phyloP scores from a whole-genome alignment of 2,329 filamentous ascomycete genomes.

The Penicillium sp. region DNA sequence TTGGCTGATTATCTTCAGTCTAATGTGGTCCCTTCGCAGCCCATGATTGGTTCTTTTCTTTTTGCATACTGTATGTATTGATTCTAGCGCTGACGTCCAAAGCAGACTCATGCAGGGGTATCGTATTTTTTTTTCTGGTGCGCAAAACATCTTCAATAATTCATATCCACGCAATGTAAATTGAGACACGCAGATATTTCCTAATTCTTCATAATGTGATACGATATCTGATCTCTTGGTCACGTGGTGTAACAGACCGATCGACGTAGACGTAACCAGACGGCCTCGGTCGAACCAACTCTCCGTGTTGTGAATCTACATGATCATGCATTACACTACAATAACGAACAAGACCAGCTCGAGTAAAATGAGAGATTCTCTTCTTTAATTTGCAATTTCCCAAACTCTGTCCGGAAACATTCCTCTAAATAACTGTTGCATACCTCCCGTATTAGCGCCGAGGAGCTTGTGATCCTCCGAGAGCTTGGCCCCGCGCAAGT shows the following conservation, averaged over 20 bases:
- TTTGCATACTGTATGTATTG: background rate
- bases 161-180: no score
- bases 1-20: background rate
- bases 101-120: no score
- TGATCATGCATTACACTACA: background rate
- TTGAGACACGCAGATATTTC: no score
- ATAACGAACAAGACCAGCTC: background rate
- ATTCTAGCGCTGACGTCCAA: background rate
- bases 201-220: no score
- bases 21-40: background rate
- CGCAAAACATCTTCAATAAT: no score
- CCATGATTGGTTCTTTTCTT: background rate
- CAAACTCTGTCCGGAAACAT: background rate
- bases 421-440: background rate
- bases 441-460: background rate
- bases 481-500: background rate
- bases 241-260: background rate
- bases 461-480: background rate
- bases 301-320: background rate
- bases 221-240: background rate
- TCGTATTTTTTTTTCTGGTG: no score
- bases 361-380: background rate
- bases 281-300: background rate
- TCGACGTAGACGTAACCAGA: background rate
- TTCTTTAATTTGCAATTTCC: background rate